phyloP scores from a whole-genome alignment of 768 basidiomycete genomes.

The Myochromella boudieri region DNA sequence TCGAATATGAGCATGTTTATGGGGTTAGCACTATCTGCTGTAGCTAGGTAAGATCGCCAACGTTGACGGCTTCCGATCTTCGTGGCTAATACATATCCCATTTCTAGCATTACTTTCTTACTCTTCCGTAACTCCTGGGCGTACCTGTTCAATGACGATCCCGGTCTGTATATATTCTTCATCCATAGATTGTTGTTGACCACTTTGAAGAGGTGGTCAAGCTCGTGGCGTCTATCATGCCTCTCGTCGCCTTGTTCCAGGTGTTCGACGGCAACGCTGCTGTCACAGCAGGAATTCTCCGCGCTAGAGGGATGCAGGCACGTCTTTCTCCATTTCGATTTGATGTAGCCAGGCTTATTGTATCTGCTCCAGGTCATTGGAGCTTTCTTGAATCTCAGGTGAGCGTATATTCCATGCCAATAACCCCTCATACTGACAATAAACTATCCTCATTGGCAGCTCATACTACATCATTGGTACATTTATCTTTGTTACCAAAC shows the following conservation, averaged over 20 bases:
- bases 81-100: not conserved
- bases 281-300: slow-evolving; percentile 72
- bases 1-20: slow-evolving; percentile 61
- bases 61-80: not conserved
- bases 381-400: slow-evolving; percentile 77
- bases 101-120: slow-evolving; percentile 21
- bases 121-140: slow-evolving; percentile 66
- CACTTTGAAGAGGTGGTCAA: slow-evolving; percentile 44
- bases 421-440: not conserved
- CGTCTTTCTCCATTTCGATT: slow-evolving; percentile 3
- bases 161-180: slow-evolving; percentile 29
- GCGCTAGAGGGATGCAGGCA: slow-evolving; percentile 79
- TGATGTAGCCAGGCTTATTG: not conserved
- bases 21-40: slow-evolving; percentile 53
- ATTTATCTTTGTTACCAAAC: not conserved
- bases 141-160: slow-evolving; percentile 69
- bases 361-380: slow-evolving; percentile 51
- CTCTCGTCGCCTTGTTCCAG: slow-evolving; percentile 78
- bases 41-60: slow-evolving; percentile 50
- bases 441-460: not conserved
- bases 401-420: slow-evolving; percentile 5
- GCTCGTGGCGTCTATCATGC: slow-evolving; percentile 67
- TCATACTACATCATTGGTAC: slow-evolving; percentile 13
- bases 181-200: not conserved
- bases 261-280: slow-evolving; percentile 76